Base-by-base conservation (phyloP, 352 stramenopile species). In the Phytopythium sindhum region DNA sequence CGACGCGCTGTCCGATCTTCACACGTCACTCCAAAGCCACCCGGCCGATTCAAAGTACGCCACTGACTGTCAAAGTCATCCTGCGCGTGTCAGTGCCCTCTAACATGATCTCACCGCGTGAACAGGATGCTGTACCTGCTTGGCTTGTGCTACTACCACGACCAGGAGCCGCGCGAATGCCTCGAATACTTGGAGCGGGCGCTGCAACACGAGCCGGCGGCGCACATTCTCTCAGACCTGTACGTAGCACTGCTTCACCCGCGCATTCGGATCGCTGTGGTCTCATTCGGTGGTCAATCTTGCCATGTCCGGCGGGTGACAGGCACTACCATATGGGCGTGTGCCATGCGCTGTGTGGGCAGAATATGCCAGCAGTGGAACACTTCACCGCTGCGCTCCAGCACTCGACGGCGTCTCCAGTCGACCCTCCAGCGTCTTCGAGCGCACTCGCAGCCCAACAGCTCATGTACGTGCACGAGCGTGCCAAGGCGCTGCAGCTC, bases 261-360 rank as follows among this genome's bases (percentile, higher is more conserved):
- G 33, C 33, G 3, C 33, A 39, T 11, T 15, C 5, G 50, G 10
- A 26, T 9, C 51, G 21, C 39, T 39, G 54, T 35, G 62, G 17
- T 31, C 35, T 57, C 28, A 61, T 15, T 23, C 21, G 29, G 2
- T 15, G 12, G 5, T 14, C 42, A 50, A 50, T 50, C 42, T 50
- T 10, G 1, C 21, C 42, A 50, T 26, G 4, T 1, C 23, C 6
- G 39, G 42, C 17, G 5, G 5, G 26, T 17, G 21, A 9, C 51
- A 94, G 81, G n/a, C 75, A 89, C 60, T 95, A 93, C 66, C 77
- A 77, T 56, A 77, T 91, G 44, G 85, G 85, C 6, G 67, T 95
- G 35, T 81, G 80, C 11, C 69, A 78, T 23, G 85, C 85, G 2
- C 72, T 80, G 14, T 60, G 82, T 48, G 60, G 74, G 15, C 55